Evolutionary conservation across 805 yeast species (phyloP), one percentile per base, ranked within the genome.

Genomic region (Cyberlindnera mississippiensis): DNA sequence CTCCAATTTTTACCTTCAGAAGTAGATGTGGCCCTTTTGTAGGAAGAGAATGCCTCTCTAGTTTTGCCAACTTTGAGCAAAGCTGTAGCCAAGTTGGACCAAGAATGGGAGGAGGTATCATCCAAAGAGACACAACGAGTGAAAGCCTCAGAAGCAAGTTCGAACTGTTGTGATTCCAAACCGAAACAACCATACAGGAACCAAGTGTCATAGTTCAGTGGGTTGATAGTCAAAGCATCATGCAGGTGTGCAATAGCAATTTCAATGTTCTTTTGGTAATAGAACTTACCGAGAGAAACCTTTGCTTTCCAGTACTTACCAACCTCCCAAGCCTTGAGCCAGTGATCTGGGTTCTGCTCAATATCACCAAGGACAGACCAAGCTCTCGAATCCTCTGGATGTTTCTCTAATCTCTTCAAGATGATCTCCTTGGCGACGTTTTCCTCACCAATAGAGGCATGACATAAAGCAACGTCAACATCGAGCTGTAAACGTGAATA

Each of bases 71-170:
- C 57, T 48, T 75, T 75, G 30, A 89, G 64, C 41, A 86, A 71
- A 0, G 96, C 81, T 10, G 93, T 80, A 5, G 96, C 88, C 53
- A 93, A 71, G 57, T 93, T 93, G 10, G 95, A 81, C 99, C 99
- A 93, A 2, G 96, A 78, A 57, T 79, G 79, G 2, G 90, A 71
- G 55, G 80, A 88, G 0, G 81, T 73, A 18, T 85, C 95, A 59
- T 89, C 96, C 29, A 90, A 60, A 0, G 95, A 70, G 26, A 89
- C 90, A 66, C 96, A 88, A 55, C 97, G 72, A 1, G 96, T 82
- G 59, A 93, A 90, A 0, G 96, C 96, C 57, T 86, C 95, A 0
- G 95, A 81, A 0, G 97, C 96, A 33, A 85, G 63, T 18, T 80
- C 84, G 66, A 74, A 85, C 51, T 82, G 78, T 7, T 66, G 72